Base-by-base conservation (phyloP, 202 grass and related monocot genomes). In the Setaria italica region DNA sequence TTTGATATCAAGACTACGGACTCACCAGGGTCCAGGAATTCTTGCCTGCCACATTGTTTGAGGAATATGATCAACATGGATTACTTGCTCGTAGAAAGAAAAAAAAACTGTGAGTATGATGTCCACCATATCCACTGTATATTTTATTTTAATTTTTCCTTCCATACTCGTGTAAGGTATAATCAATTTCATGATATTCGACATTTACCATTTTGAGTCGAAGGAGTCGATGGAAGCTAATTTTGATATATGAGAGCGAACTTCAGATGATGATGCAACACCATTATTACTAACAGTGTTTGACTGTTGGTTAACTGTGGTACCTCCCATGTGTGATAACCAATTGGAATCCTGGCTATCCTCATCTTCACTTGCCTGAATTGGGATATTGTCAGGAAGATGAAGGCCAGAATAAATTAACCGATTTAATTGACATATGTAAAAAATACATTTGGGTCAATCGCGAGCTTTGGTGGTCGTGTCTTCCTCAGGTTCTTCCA, bases 211-310 rank as follows among this genome's bases (percentile, higher is more conserved):
- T 99, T 88, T 99, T 76, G 97, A 99, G 85, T 99, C 97, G 25
- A 99, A 99, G 79, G 97, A 99, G 79, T 99, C 94, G 21, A 99
- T 99, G 74, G 94, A 97, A 77, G 97, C 90, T 78, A 99, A 84
- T 85, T 79, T 89, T 45, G 92, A 91, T 68, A 99, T 89, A 84
- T 94, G 93, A 51, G 90, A 91, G 47, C 85, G 84, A 80, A 68
- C 83, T 88, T 96, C 92, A 77, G 94, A 97, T 82, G 97, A 97
- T 90, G 97, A 94, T 14, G 87, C 20, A 9, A 82, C 92, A 64
- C 90, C 85, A 72, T 81, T 71, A 78, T 89, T 91, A 58, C 70
- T 80, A 80, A 81, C 84, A 88, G 77, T 82, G 50, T 70, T 72
- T 39, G 74, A 65, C 73, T 91, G 82, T 87, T 92, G 94, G 43